Conservation (phyloP, 805 yeast species). For the Ogataea zsoltii region DNA sequence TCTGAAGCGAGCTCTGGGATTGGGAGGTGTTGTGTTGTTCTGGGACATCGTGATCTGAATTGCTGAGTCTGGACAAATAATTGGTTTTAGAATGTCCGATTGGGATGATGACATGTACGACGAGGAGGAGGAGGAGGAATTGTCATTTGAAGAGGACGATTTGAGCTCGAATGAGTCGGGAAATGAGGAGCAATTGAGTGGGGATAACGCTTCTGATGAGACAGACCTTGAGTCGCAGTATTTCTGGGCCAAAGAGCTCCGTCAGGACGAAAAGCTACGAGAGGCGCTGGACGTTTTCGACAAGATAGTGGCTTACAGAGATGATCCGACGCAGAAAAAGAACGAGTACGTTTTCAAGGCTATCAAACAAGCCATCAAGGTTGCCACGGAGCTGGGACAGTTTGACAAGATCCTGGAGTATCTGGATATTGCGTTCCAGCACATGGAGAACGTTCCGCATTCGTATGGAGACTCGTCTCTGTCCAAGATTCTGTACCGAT, state of each 20-base stretch:
- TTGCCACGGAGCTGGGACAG: conserved; percentile 21
- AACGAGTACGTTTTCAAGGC: conserved; percentile 34
- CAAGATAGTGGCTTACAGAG: conserved; percentile 15
- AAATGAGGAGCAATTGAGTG: conserved; percentile 3
- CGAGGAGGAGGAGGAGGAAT: conserved; percentile 37
- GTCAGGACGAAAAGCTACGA: conserved; percentile 32
- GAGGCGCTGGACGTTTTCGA: conserved; percentile 30
- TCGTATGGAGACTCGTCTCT: conserved; percentile 33
- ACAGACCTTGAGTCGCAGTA: conserved; percentile 29
- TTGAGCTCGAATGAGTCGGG: conserved; percentile 19
- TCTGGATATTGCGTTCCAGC: conserved; percentile 23
- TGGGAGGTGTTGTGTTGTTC: too few relatives aligned
- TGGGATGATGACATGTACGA: conserved; percentile 41
- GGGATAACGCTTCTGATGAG: conserved; percentile 9
- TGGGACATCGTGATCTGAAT: too few relatives aligned
- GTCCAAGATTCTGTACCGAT: conserved; percentile 31
- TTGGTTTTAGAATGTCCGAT: conserved; percentile 32
- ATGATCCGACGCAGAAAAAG: neutral
- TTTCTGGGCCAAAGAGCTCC: conserved; percentile 34
- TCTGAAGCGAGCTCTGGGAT: too few relatives aligned
- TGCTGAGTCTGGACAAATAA: too few relatives aligned
- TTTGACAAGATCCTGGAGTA: conserved; percentile 15
- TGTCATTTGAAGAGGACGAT: conserved; percentile 35
- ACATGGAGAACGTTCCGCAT: conserved; percentile 17
- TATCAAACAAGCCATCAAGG: conserved; percentile 35